Evolutionary conservation across 1,284 basidiomycete genomes (phyloP).

Genomic region (Apiotrichum porosum): DNA sequence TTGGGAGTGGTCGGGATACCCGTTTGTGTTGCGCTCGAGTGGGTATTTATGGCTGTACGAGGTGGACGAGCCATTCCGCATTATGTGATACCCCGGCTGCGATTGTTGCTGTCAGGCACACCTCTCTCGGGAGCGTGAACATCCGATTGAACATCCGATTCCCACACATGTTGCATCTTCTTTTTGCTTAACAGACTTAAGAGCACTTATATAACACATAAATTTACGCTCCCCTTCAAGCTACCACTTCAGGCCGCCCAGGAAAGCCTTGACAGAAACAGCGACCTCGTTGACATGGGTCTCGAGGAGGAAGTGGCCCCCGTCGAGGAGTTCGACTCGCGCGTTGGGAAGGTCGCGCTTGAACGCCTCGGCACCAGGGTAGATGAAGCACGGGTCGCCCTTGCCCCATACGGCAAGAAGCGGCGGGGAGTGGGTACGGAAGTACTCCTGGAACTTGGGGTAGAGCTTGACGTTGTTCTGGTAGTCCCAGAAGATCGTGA

Average conservation of each 20-base stretch:
- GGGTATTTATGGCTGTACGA: too few relatives aligned
- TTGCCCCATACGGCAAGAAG: slow-evolving; percentile 55
- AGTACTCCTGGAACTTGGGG: slow-evolving; percentile 52
- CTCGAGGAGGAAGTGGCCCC: slow-evolving; percentile 54
- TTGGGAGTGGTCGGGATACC: too few relatives aligned
- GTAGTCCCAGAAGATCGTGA: slow-evolving; percentile 53
- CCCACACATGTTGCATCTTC: too few relatives aligned
- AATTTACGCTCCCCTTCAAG: too few relatives aligned
- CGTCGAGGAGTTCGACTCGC: slow-evolving; percentile 50
- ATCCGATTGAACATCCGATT: too few relatives aligned
- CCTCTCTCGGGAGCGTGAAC: too few relatives aligned
- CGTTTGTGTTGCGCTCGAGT: too few relatives aligned
- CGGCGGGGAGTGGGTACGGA: slow-evolving; percentile 46
- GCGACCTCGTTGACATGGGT: slow-evolving; percentile 38
- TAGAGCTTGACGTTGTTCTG: slow-evolving; percentile 51
- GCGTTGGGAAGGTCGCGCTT: slow-evolving; percentile 49
- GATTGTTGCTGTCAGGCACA: too few relatives aligned
- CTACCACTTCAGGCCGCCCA: neutral
- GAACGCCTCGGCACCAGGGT: slow-evolving; percentile 52
- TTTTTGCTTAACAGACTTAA: too few relatives aligned
- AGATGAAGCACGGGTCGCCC: slow-evolving; percentile 52
- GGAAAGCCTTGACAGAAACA: slow-evolving; percentile 17
- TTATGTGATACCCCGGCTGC: too few relatives aligned
- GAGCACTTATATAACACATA: too few relatives aligned
- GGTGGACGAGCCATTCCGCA: too few relatives aligned